Base-by-base conservation (phyloP, 2,329 filamentous ascomycete species). In the Colletotrichum sp. region DNA sequence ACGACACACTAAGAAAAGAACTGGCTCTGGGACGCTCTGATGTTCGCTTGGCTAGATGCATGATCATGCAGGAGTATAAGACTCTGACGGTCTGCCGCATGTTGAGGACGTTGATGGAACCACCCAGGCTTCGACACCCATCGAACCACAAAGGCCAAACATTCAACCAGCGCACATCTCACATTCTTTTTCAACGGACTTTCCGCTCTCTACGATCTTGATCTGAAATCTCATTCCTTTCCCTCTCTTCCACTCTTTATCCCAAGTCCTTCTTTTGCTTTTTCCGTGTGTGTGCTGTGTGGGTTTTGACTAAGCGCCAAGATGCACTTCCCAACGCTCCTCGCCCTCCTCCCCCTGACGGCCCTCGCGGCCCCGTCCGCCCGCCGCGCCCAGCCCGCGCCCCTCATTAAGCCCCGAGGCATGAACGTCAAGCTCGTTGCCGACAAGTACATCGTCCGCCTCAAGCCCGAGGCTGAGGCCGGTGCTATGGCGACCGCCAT, bases 381-480 rank as follows among this genome's bases (percentile, higher is more conserved):
- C 8, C 81, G 80, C 75, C 84, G 84, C 39, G 77, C 80, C 63
- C 78, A 81, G 44, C 84, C 83, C 26, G 84, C 84, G 26, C 84
- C 84, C 44, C 68, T 86, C 30, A 70, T 85, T 55, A 78, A 81
- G 24, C 82, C 84, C 60, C 82, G 83, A 13, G 81, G 79, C 44
- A 81, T 78, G 12, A 81, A 79, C 36, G 81, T 78, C 59, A 74
- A 81, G 76, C 74, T 82, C 68, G 76, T 86, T 44, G 81, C 82
- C 64, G 82, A 81, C 80, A 85, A 83, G 78, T 86, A 82, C 80
- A 86, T 86, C 36, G 80, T 86, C 79, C 84, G 82, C 78, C 82
- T 86, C 79, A 83, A 82, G 79, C 76, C 72, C 69, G 78, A 79
- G 16, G 67, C 72, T 68, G 71, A 74, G 55, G 67, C 65, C n/a